These are phyloP conservation scores for Fusarium musae DNA, from an alignment of 2,329 filamentous ascomycete genomes.

Conservation along the genomic window DNA sequence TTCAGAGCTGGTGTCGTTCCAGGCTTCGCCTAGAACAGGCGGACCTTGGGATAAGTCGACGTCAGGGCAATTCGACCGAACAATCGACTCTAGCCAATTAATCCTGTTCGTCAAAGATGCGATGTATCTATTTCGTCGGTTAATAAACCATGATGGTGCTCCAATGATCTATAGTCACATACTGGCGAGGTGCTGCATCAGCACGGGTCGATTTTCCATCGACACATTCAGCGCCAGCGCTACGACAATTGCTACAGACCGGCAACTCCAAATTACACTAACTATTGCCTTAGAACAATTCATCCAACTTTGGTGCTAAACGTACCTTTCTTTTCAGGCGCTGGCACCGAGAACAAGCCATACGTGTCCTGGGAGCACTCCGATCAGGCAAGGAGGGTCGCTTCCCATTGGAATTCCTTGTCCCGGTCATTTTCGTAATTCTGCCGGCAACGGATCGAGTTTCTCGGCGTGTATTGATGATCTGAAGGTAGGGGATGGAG, in stretches of 20 bases:
- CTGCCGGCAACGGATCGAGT: background rate
- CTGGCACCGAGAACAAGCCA: slow-evolving; percentile 55
- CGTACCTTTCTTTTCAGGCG: slow-evolving; percentile 60
- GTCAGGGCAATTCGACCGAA: slow-evolving; percentile 55
- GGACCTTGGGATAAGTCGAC: slow-evolving; percentile 51
- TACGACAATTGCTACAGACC: slow-evolving; percentile 56
- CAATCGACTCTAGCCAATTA: slow-evolving; percentile 58
- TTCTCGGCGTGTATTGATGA: background rate
- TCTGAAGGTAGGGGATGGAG: background rate
- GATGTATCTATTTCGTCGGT: slow-evolving; percentile 39
- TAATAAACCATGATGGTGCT: background rate
- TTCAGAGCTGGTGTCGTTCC: slow-evolving; percentile 13
- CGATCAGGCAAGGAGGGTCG: background rate
- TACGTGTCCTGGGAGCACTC: slow-evolving; percentile 15
- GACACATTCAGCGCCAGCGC: slow-evolving; percentile 53
- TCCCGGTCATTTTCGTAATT: slow-evolving; percentile 23
- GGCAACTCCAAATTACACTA: slow-evolving; percentile 59
- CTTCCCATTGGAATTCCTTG: background rate
- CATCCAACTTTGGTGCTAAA: background rate
- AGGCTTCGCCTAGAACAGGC: slow-evolving; percentile 24
- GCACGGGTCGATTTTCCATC: slow-evolving; percentile 56
- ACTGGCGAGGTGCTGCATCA: slow-evolving; percentile 56
- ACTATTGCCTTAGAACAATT: background rate
- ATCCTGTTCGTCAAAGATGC: slow-evolving; percentile 55
- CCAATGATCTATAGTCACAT: background rate